A percentile compares a stretch with the other conserved stretches of the same genome.
phyloP scores from a whole-genome alignment of 331 rosid genomes.

The Malus hybrid region DNA sequence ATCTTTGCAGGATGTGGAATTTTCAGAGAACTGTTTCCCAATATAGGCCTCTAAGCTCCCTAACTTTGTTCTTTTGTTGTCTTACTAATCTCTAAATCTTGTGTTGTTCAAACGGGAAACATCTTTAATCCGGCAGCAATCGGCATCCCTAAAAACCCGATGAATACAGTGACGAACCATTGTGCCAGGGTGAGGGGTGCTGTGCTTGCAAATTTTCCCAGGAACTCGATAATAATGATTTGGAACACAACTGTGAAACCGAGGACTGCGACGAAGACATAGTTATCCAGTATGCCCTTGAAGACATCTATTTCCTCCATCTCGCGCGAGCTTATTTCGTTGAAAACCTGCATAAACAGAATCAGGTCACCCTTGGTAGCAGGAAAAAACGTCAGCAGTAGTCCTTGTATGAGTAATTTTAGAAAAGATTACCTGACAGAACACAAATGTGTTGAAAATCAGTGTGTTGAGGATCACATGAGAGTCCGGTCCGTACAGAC shows the following conservation, averaged over 20 bases:
- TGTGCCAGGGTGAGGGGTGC: constrained; percentile 57
- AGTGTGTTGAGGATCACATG: constrained; percentile 73
- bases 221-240: constrained; percentile 69
- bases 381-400: background rate
- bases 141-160: constrained; percentile 85
- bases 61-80: background rate
- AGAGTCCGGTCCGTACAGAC: constrained; percentile 53
- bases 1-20: constrained; percentile 5
- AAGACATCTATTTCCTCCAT: constrained; percentile 81
- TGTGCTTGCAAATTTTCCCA: constrained; percentile 93
- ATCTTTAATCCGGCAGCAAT: constrained; percentile 72
- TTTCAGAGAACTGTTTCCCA: background rate
- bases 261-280: constrained; percentile 70
- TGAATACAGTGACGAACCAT: constrained; percentile 54
- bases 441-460: constrained; percentile 83
- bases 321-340: constrained; percentile 92
- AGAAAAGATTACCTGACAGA: constrained; percentile 66
- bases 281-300: constrained; percentile 62
- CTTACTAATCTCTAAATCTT: background rate
- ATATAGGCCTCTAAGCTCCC: background rate
- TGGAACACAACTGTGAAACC: constrained; percentile 60
- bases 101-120: constrained; percentile 48
- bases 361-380: constrained; percentile 3
- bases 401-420: background rate
- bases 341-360: constrained; percentile 58